Evolutionary conservation across 768 basidiomycete species (phyloP).

Genomic region (Trametes cinnabarina): DNA sequence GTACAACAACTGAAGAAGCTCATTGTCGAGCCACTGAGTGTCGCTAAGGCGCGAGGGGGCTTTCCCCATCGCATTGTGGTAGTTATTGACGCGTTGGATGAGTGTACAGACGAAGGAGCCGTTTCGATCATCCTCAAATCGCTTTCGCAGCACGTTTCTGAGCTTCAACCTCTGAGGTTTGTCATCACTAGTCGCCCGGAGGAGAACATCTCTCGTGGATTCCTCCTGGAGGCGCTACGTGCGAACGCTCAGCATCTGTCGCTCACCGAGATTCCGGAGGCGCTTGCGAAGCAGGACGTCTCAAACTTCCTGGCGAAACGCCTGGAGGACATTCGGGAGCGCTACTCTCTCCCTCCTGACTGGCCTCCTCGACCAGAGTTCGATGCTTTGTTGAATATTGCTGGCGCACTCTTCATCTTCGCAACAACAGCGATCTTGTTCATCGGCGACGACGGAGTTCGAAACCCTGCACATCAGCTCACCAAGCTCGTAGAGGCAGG

Average conservation of each 20-base stretch:
- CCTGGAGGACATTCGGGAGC: neutral
- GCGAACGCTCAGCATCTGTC: neutral
- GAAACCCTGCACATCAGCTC: neutral
- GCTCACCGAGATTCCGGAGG: neutral
- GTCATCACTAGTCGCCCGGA: constrained; percentile 18
- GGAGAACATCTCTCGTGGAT: neutral
- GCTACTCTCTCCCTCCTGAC: neutral
- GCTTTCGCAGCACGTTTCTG: neutral
- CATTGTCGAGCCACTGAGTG: constrained; percentile 7
- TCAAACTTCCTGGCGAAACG: neutral
- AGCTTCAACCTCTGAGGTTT: constrained; percentile 10
- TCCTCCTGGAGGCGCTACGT: neutral
- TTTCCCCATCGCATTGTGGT: neutral
- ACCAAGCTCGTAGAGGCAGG: neutral
- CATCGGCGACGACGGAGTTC: too few species aligned
- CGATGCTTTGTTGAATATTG: neutral
- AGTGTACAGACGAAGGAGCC: constrained; percentile 10
- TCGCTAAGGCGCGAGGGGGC: neutral
- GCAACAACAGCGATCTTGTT: constrained; percentile 21
- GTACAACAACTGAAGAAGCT: constrained; percentile 10
- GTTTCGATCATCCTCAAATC: constrained; percentile 4
- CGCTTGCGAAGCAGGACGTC: neutral
- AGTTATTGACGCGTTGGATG: constrained; percentile 21
- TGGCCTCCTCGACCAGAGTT: constrained; percentile 3
- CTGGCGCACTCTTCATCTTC: constrained; percentile 22